Evolutionary conservation across 75 land plant species (phyloP), one percentile per base, ranked within the genome.

Genomic region (Pinus albicaulis): DNA sequence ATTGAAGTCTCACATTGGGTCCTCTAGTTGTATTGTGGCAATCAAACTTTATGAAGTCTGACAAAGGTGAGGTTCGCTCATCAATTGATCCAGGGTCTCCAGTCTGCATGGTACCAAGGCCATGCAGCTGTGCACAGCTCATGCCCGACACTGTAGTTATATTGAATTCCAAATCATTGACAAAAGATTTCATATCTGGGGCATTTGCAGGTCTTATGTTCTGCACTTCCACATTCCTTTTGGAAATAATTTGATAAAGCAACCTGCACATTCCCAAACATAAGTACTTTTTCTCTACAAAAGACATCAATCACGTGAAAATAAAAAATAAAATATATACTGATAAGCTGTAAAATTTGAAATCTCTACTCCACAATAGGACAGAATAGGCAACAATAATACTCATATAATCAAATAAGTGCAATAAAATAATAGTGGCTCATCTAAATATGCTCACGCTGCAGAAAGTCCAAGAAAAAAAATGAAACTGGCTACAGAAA

Each of bases 131-230:
- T 0, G 88, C 80, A 76, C 93, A 91, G 70, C 78, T 91, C 93
- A 91, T 91, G 74, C 87, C 85, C 55, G 93, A 91, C 24, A 91
- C 70, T 28, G 87, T 76, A 11, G 91, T 91, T 60, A 91, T 81
- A 61, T 89, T 89, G 70, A 89, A 91, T 58, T 89, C 89, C 80
- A 91, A 52, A 72, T 91, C 91, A 82, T 91, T 91, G 31, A 80
- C 79, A 68, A 91, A 91, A 10, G 83, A 58, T 3, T 63, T 56
- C 55, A 91, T 80, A 79, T 91, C 93, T 31, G 80, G 81, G 17
- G 86, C 87, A 81, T 83, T 91, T 12, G 89, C 68, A 20, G 91
- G 86, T 59, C 74, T 87, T 7, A 89, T 73, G 55, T 87, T 89
- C 48, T 91, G 86, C 79, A 89, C 87, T 63, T 91, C 93, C 77